Percentiles rank a stretch among this genome's conserved stretches.
These are phyloP conservation scores for Stephania cephalantha DNA, from an alignment of 164 flowering plant genomes.

Conservation along the genomic window DNA sequence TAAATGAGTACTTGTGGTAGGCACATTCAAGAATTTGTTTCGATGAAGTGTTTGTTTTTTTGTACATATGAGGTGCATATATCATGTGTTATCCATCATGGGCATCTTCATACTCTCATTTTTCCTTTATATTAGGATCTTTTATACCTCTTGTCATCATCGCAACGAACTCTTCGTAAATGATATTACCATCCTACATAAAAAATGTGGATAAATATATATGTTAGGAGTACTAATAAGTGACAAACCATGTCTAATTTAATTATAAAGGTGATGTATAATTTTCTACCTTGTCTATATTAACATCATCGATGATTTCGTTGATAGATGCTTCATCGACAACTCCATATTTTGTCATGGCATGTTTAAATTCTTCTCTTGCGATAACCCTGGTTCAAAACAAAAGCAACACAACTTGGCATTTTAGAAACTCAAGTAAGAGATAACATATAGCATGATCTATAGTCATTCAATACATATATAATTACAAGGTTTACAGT, in stretches of 20 bases:
- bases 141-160: conserved; percentile 78
- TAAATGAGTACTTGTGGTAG: no score
- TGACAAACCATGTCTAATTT: not conserved
- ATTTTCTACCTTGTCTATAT: conserved; percentile 45
- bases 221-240: not conserved
- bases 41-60: no score
- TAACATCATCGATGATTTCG: conserved; percentile 74
- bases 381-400: conserved; percentile 42
- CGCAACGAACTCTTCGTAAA: conserved; percentile 69
- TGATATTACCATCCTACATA: conserved; percentile 74
- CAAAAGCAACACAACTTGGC: conserved; percentile 1
- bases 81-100: no score
- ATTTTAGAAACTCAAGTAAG: no score
- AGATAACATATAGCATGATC: no score
- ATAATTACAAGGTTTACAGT: no score
- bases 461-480: no score
- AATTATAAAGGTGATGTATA: not conserved
- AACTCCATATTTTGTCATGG: conserved; percentile 69
- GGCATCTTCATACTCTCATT: conserved; percentile 3
- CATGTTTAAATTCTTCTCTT: conserved; percentile 80
- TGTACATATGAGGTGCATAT: no score
- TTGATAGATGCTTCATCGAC: conserved; percentile 83
- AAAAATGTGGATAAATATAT: conserved; percentile 3
- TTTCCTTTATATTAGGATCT: conserved; percentile 23
- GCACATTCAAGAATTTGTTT: no score